Evolutionary conservation across 192 early-diverging fungal genomes (phyloP).

Genomic region (Backusella morwellensis): DNA sequence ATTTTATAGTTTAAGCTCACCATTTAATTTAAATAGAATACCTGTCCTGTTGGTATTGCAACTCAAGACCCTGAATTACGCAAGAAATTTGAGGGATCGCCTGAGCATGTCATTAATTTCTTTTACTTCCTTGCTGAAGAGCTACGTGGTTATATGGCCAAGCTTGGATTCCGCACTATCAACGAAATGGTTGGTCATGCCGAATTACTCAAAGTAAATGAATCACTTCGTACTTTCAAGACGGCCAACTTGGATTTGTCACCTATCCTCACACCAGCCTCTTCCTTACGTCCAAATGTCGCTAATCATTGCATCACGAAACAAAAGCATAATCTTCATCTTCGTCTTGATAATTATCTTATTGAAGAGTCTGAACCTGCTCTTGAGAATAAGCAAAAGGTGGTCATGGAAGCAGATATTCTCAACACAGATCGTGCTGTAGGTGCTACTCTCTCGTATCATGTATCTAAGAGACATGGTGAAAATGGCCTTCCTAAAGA

Average conservation of each 20-base stretch:
- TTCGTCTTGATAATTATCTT: constrained; percentile 84
- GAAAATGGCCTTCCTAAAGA: constrained; percentile 83
- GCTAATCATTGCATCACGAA: constrained; percentile 78
- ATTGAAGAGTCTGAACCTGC: constrained; percentile 81
- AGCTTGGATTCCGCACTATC: constrained; percentile 89
- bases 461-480: constrained; percentile 77
- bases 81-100: constrained; percentile 90
- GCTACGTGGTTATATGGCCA: constrained; percentile 89
- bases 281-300: constrained; percentile 84
- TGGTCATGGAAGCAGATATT: constrained; percentile 63
- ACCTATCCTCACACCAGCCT: constrained; percentile 87
- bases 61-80: constrained; percentile 96
- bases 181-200: constrained; percentile 97
- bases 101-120: constrained; percentile 98
- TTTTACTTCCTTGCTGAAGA: constrained; percentile 98
- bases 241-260: constrained; percentile 85
- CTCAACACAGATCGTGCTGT: constrained; percentile 96
- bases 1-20: not conserved
- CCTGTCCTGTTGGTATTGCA: constrained; percentile 97
- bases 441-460: constrained; percentile 90
- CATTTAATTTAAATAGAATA: constrained; percentile 70
- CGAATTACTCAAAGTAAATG: constrained; percentile 82
- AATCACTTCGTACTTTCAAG: constrained; percentile 76
- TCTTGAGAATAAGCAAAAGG: constrained; percentile 55
- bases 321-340: constrained; percentile 89